Percentiles rank a stretch among this genome's conserved stretches.
Evolutionary conservation across 495 filamentous ascomycete genomes (phyloP).

Genomic region (Tirmania nivea): DNA sequence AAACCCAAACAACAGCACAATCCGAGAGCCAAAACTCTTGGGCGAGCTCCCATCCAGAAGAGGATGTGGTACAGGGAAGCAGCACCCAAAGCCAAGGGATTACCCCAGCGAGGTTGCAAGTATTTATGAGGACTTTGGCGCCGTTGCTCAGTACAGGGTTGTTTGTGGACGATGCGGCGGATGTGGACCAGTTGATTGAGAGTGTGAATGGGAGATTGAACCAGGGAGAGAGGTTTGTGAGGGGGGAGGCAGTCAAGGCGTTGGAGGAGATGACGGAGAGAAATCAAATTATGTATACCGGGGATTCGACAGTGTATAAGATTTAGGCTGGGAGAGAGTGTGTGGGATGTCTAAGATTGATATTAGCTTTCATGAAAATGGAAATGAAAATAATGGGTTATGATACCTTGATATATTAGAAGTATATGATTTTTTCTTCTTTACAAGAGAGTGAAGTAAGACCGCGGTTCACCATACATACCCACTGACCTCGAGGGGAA

Average conservation of each 20-base stretch:
- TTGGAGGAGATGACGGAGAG: slow-evolving; percentile 50
- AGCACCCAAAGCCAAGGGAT: slow-evolving; percentile 21
- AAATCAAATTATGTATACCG: slow-evolving; percentile 67
- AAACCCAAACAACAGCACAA: slow-evolving; percentile 3
- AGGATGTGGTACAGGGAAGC: slow-evolving; percentile 5
- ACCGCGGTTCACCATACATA: too few relatives aligned
- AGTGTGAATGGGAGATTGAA: slow-evolving; percentile 57
- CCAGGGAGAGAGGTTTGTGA: slow-evolving; percentile 34
- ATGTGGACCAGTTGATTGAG: slow-evolving; percentile 49
- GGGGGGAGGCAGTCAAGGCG: slow-evolving; percentile 52
- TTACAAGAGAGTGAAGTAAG: too few relatives aligned
- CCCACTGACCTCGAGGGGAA: too few relatives aligned
- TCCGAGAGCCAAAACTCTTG: slow-evolving; percentile 14
- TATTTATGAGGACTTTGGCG: slow-evolving; percentile 64
- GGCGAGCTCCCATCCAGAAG: slow-evolving; percentile 14
- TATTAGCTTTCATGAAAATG: too few relatives aligned
- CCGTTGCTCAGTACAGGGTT: slow-evolving; percentile 53
- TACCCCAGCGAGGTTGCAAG: slow-evolving; percentile 37
- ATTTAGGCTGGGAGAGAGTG: too few relatives aligned
- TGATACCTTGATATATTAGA: too few relatives aligned
- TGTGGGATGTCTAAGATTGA: too few relatives aligned
- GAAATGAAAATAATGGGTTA: too few relatives aligned
- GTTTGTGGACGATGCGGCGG: slow-evolving; percentile 60
- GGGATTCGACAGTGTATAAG: too few relatives aligned
- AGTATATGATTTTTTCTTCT: too few relatives aligned